Conservation (phyloP, 2,329 filamentous ascomycete genomes). For the Septoria petroselini region DNA sequence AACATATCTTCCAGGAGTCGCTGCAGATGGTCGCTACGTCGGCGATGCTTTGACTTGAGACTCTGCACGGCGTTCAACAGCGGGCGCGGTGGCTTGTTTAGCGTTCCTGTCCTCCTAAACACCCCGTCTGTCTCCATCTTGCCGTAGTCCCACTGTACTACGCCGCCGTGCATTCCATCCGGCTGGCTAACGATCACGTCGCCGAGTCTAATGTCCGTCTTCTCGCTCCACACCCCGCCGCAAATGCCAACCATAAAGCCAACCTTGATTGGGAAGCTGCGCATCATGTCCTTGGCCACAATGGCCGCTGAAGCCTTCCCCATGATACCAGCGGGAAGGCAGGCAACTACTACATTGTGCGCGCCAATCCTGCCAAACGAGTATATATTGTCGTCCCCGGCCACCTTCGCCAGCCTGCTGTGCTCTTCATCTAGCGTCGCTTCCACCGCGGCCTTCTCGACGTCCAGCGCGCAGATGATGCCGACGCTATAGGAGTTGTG, state of each 20-base stretch:
- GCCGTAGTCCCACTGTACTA: slow-evolving; percentile 30
- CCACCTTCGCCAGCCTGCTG: too few species aligned
- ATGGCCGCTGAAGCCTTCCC: too few species aligned
- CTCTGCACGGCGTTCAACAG: slow-evolving; percentile 4
- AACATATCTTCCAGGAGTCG: too few species aligned
- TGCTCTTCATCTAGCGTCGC: too few species aligned
- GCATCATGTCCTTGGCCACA: too few species aligned
- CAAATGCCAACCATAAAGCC: slow-evolving; percentile 28
- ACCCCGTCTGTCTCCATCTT: slow-evolving; percentile 13
- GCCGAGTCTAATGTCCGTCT: slow-evolving; percentile 27
- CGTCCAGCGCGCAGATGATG: too few species aligned
- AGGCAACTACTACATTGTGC: too few species aligned
- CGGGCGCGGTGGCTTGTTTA: slow-evolving; percentile 10
- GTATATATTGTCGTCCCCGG: too few species aligned
- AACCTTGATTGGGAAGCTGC: background rate
- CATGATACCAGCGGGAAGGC: too few species aligned
- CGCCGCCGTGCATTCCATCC: slow-evolving; percentile 21
- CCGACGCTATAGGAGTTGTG: too few species aligned
- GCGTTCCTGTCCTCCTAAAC: slow-evolving; percentile 2
- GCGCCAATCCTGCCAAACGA: too few species aligned
- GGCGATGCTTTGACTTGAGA: background rate
- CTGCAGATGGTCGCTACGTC: background rate
- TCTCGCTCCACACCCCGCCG: slow-evolving; percentile 23
- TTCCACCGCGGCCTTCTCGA: too few species aligned
- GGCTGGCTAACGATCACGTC: slow-evolving; percentile 32